A percentile compares a stretch with the other conserved stretches of the same genome.
Evolutionary conservation across 768 basidiomycete genomes (phyloP).

Genomic region (Dioszegia crocea): DNA sequence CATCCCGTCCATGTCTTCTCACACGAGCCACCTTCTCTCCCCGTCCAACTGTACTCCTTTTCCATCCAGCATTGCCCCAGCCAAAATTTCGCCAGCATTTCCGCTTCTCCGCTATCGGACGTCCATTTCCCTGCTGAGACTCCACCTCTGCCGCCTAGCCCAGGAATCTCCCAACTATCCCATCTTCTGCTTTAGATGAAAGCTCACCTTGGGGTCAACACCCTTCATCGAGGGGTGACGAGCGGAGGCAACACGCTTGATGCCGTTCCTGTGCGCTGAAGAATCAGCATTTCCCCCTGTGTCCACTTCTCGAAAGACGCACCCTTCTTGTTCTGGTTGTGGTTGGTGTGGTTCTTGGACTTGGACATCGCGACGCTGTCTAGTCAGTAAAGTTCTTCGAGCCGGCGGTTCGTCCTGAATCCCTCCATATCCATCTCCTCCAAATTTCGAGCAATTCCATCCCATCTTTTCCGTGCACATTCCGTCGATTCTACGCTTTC

Average conservation of each 20-base stretch:
- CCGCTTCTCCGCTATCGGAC: not conserved
- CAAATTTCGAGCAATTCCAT: too few relatives aligned
- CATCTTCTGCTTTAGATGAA: too few relatives aligned
- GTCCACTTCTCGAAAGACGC: conserved; percentile 8
- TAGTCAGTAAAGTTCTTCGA: too few relatives aligned
- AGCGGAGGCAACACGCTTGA: conserved; percentile 72
- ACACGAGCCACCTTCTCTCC: not conserved
- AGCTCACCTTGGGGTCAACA: conserved; percentile 57
- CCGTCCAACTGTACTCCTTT: too few relatives aligned
- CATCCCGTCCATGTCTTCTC: not conserved
- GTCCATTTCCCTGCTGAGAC: not conserved
- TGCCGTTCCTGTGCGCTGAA: conserved; percentile 87
- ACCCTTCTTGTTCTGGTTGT: conserved; percentile 88
- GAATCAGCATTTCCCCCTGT: conserved; percentile 4
- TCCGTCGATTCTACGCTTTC: too few relatives aligned
- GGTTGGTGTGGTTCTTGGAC: conserved; percentile 77
- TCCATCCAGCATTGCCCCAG: too few relatives aligned
- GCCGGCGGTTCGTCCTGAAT: too few relatives aligned
- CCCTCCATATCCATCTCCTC: too few relatives aligned
- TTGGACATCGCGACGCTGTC: conserved; percentile 68
- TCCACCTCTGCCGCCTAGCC: too few relatives aligned
- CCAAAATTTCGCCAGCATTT: not conserved
- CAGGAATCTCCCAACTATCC: too few relatives aligned
- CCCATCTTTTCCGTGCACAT: too few relatives aligned
- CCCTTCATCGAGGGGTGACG: conserved; percentile 59